Percentiles rank a stretch among this genome's conserved stretches.
phyloP scores from a whole-genome alignment of 305 asterid species.

The Fraxinus platypoda region DNA sequence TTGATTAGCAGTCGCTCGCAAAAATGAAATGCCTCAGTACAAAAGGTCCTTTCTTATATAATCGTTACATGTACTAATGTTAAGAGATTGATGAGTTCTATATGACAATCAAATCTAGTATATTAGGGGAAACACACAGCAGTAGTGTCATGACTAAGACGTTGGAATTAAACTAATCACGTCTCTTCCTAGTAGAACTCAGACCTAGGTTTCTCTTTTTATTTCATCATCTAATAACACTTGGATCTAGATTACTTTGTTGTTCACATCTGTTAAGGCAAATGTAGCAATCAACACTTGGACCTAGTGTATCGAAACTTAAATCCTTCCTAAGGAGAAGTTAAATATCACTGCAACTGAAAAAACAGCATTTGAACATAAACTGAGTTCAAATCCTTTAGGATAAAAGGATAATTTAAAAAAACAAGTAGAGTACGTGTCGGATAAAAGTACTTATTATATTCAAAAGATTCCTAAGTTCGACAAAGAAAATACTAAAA shows the following conservation, averaged over 20 bases:
- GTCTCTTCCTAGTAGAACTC: not conserved
- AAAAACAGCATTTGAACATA: not conserved
- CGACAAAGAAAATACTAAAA: not conserved
- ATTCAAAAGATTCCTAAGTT: not conserved
- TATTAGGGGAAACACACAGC: not conserved
- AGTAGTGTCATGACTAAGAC: not conserved
- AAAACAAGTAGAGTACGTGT: no score
- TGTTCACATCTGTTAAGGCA: not conserved
- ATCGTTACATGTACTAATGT: not conserved
- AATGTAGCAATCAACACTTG: no score
- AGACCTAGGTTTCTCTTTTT: not conserved
- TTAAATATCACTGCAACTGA: not conserved
- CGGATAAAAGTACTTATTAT: not conserved
- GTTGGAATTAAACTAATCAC: not conserved
- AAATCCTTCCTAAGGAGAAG: not conserved
- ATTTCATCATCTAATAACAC: not conserved
- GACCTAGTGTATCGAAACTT: not conserved
- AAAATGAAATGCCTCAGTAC: not conserved
- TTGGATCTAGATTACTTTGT: not conserved
- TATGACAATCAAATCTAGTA: not conserved
- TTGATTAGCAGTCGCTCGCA: not conserved
- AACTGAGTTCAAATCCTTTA: not conserved
- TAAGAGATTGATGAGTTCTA: no score
- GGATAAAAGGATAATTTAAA: not conserved
- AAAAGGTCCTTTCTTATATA: not conserved